Conservation (phyloP, 768 basidiomycete genomes). For the Pisolithus orientalis region DNA sequence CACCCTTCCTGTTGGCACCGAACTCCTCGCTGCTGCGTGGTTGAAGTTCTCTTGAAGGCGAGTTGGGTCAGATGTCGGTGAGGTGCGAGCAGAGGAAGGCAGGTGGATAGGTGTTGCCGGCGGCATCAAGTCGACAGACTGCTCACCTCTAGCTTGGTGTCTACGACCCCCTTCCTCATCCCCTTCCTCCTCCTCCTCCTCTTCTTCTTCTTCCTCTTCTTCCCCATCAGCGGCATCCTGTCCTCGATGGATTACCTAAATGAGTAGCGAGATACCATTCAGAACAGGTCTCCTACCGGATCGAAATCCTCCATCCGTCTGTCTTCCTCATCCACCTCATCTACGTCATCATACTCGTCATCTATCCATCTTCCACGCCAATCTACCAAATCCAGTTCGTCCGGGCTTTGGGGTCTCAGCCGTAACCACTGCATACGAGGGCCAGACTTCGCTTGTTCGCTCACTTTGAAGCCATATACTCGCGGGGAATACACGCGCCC, state of each 20-base stretch:
- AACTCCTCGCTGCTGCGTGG: slow-evolving; percentile 17
- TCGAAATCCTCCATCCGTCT: slow-evolving; percentile 86
- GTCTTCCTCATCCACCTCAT: slow-evolving; percentile 41
- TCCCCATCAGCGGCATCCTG: slow-evolving; percentile 48
- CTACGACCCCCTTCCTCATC: slow-evolving; percentile 21
- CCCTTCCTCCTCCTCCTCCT: slow-evolving; percentile 41
- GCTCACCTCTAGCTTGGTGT: slow-evolving; percentile 31
- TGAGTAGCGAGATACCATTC: not conserved
- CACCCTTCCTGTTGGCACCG: slow-evolving; percentile 35
- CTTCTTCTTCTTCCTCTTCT: slow-evolving; percentile 55
- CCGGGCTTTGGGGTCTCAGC: slow-evolving; percentile 71
- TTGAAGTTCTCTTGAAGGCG: slow-evolving; percentile 38
- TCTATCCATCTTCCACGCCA: slow-evolving; percentile 87
- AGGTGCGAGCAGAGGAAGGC: slow-evolving; percentile 41
- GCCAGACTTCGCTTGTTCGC: slow-evolving; percentile 89
- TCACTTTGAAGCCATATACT: slow-evolving; percentile 98
- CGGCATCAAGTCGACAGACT: slow-evolving; percentile 30
- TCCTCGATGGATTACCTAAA: slow-evolving; percentile 2
- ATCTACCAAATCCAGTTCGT: slow-evolving; percentile 83
- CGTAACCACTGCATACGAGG: slow-evolving; percentile 98
- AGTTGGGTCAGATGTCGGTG: slow-evolving; percentile 44
- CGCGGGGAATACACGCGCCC: slow-evolving; percentile 85
- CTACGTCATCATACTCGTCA: slow-evolving; percentile 67
- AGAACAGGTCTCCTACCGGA: slow-evolving; percentile 41
- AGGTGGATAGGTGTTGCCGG: slow-evolving; percentile 36